These are phyloP conservation scores for Monosporascus cannonballus DNA, from an alignment of 2,329 filamentous ascomycete genomes.

Conservation along the genomic window DNA sequence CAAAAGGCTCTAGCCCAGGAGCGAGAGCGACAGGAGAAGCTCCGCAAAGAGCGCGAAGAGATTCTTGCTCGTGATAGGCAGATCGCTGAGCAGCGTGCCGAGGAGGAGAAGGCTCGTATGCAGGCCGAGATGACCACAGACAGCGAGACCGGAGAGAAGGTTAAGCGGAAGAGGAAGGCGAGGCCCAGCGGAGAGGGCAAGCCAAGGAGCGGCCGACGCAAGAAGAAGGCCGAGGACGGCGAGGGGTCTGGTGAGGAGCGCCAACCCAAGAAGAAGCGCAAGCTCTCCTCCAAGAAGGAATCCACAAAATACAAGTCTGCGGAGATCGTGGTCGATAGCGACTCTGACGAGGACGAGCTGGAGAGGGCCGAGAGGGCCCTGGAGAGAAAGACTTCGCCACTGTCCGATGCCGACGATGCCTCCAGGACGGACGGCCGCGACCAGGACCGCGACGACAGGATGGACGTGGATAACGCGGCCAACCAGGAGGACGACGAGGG, in stretches of 20 bases:
- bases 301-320: conserved; percentile 75
- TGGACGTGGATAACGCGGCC: conserved; percentile 45
- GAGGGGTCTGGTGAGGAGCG: conserved; percentile 44
- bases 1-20: conserved; percentile 62
- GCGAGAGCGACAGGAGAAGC: conserved; percentile 68
- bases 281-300: conserved; percentile 43
- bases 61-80: conserved; percentile 72
- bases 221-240: conserved; percentile 58
- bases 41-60: conserved; percentile 77
- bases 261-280: conserved; percentile 57
- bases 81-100: conserved; percentile 63
- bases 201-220: conserved; percentile 30
- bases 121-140: conserved; percentile 79
- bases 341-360: conserved; percentile 47
- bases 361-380: conserved; percentile 40
- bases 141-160: conserved; percentile 72
- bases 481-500: conserved; percentile 44
- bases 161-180: conserved; percentile 69
- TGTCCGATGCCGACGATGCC: conserved; percentile 25
- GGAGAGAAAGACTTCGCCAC: conserved; percentile 23
- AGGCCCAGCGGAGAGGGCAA: conserved; percentile 35
- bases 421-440: conserved; percentile 17
- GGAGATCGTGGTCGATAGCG: conserved; percentile 76
- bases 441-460: conserved; percentile 35
- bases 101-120: conserved; percentile 61